These are phyloP conservation scores for Hypericum perforatum DNA, from an alignment of 345 rosid species.

Conservation along the genomic window DNA sequence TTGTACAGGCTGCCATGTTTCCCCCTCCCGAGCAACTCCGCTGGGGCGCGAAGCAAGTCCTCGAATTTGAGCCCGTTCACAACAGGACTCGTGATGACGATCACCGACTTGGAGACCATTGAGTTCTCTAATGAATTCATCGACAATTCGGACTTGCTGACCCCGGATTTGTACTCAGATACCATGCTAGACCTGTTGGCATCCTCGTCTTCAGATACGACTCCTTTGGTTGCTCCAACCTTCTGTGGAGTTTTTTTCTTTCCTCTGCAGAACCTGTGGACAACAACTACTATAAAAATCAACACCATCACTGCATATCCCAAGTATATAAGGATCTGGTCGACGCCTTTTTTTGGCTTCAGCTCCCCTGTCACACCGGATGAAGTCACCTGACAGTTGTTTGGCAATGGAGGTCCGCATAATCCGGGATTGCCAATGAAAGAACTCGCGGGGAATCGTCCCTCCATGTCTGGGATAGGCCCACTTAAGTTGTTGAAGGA, in stretches of 20 bases:
- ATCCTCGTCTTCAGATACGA: slow-evolving; percentile 20
- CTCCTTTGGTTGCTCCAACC: slow-evolving; percentile 14
- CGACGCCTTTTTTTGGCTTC: background rate
- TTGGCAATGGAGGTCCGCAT: slow-evolving; percentile 30
- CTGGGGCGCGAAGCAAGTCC: slow-evolving; percentile 55
- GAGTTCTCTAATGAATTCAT: slow-evolving; percentile 19
- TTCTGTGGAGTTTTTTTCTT: slow-evolving; percentile 16
- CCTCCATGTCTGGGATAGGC: slow-evolving; percentile 22
- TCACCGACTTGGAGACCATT: slow-evolving; percentile 26
- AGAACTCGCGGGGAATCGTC: slow-evolving; percentile 17
- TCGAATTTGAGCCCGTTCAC: slow-evolving; percentile 36
- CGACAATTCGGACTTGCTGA: slow-evolving; percentile 24
- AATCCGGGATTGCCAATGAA: slow-evolving; percentile 34
- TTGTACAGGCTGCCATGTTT: slow-evolving; percentile 42
- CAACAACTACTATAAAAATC: slow-evolving; percentile 13
- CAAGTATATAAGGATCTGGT: slow-evolving; percentile 29
- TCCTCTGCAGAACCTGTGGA: slow-evolving; percentile 13
- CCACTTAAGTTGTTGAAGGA: slow-evolving; percentile 46
- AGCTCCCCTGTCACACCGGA: background rate
- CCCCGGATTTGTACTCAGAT: slow-evolving; percentile 8
- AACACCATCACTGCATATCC: slow-evolving; percentile 34
- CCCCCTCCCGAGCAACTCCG: slow-evolving; percentile 50
- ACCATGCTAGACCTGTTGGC: slow-evolving; percentile 11
- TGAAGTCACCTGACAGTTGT: slow-evolving; percentile 11
- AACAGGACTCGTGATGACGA: slow-evolving; percentile 37